Percentiles rank a stretch among this genome's conserved stretches.
Conservation (phyloP, 345 rosid genomes). For the Pelargonium nanum region DNA sequence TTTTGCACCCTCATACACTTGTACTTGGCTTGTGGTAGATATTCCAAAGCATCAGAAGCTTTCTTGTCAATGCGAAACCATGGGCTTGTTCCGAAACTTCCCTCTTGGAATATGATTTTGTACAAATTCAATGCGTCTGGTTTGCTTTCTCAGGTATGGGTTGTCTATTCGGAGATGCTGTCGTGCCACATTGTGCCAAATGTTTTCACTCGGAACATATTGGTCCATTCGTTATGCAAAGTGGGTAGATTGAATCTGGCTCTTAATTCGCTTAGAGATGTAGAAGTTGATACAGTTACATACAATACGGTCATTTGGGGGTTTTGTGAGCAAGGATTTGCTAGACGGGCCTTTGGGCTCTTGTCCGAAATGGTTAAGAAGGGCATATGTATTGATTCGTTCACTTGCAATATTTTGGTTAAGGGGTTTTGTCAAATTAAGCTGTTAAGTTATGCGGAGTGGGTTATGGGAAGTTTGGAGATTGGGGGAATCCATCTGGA, state of each 20-base stretch:
- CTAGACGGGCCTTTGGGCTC: constrained; percentile 43
- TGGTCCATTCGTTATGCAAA: constrained; percentile 79
- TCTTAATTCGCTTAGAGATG: constrained; percentile 39
- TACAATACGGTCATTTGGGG: constrained; percentile 79
- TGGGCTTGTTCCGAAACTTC: constrained; percentile 34
- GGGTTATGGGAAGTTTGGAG: constrained; percentile 39
- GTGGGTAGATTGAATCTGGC: constrained; percentile 48
- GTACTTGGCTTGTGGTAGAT: constrained; percentile 52
- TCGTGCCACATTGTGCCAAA: constrained; percentile 46
- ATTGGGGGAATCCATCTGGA: constrained; percentile 35
- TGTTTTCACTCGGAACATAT: constrained; percentile 53
- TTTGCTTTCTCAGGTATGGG: constrained; percentile 56
- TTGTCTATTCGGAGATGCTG: constrained; percentile 57
- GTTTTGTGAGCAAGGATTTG: constrained; percentile 57
- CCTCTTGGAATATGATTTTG: constrained; percentile 51
- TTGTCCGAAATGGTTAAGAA: constrained; percentile 71
- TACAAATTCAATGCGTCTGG: constrained; percentile 50
- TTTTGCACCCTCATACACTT: constrained; percentile 64
- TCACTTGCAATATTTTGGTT: constrained; percentile 59
- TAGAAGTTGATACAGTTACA: constrained; percentile 46
- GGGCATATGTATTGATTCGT: constrained; percentile 41
- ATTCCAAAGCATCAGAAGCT: constrained; percentile 42
- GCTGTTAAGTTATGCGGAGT: constrained; percentile 37
- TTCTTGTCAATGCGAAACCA: constrained; percentile 50
- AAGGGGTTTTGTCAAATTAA: constrained; percentile 69